Conservation (phyloP, 371 early-diverging fungal genomes). For the Scutellospora calospora region DNA sequence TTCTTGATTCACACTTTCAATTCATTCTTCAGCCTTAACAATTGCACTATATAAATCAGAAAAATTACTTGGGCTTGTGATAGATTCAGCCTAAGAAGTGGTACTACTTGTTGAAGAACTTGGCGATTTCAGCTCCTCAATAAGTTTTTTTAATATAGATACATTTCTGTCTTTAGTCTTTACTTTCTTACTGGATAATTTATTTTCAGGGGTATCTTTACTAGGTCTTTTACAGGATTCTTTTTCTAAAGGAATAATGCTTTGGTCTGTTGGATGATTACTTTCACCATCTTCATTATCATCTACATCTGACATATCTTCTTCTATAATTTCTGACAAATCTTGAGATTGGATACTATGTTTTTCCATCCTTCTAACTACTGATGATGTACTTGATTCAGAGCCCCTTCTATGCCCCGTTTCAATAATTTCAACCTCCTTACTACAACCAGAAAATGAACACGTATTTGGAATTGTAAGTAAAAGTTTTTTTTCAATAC, state of each 20-base stretch:
- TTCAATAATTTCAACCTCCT: background rate
- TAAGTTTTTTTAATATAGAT: conserved; percentile 7
- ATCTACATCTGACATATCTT: background rate
- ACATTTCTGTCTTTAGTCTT: background rate
- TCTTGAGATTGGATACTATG: conserved; percentile 4
- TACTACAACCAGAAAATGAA: background rate
- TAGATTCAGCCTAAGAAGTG: background rate
- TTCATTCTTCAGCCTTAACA: conserved; percentile 4
- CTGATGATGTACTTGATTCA: background rate
- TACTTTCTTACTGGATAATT: background rate
- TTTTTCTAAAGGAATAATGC: no score
- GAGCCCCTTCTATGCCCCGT: no score
- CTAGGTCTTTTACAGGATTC: no score
- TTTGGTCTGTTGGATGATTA: background rate
- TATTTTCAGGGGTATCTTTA: background rate
- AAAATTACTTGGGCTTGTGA: background rate
- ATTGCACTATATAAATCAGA: conserved; percentile 1
- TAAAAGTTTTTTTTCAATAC: conserved; percentile 14
- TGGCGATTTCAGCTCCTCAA: conserved; percentile 4
- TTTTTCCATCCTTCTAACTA: background rate
- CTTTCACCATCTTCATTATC: background rate
- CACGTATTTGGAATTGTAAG: background rate
- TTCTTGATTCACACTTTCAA: background rate
- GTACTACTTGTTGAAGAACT: background rate
- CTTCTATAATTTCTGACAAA: background rate